These are phyloP conservation scores for Cryphonectria naterciae DNA, from an alignment of 2,329 filamentous ascomycete species.

Conservation along the genomic window DNA sequence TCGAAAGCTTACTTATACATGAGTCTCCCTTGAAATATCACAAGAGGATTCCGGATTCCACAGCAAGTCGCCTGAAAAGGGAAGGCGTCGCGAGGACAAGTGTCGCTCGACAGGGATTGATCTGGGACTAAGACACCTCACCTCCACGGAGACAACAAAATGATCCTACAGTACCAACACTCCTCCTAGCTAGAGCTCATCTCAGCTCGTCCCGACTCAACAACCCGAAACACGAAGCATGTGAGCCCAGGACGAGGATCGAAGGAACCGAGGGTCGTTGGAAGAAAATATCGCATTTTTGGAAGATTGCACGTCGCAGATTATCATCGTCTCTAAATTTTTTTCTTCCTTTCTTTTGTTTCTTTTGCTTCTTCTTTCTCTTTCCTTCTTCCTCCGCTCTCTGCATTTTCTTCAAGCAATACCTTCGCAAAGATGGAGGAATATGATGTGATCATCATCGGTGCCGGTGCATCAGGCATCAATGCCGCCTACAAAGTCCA, in stretches of 20 bases:
- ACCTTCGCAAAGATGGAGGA: conserved; percentile 14
- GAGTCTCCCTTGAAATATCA: background rate
- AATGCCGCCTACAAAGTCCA: conserved; percentile 72
- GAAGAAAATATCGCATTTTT: background rate
- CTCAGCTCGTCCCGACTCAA: background rate
- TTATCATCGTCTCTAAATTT: background rate
- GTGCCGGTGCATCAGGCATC: conserved; percentile 75
- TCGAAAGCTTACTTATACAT: background rate
- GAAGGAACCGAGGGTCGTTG: background rate
- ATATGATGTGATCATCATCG: conserved; percentile 66
- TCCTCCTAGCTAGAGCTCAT: background rate
- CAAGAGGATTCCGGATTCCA: background rate
- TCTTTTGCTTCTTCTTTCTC: too few species aligned
- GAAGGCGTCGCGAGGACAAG: background rate
- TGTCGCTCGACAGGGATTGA: background rate
- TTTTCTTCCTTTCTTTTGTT: background rate
- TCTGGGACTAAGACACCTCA: background rate
- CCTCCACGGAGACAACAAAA: background rate
- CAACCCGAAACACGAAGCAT: background rate
- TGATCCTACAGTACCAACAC: too few species aligned
- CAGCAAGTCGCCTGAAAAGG: background rate
- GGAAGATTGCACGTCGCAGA: background rate
- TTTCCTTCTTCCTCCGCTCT: background rate
- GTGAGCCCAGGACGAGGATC: background rate
- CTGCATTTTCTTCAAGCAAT: background rate